Base-by-base conservation (phyloP, 2,329 filamentous ascomycete genomes). In the Phialophora expanda region DNA sequence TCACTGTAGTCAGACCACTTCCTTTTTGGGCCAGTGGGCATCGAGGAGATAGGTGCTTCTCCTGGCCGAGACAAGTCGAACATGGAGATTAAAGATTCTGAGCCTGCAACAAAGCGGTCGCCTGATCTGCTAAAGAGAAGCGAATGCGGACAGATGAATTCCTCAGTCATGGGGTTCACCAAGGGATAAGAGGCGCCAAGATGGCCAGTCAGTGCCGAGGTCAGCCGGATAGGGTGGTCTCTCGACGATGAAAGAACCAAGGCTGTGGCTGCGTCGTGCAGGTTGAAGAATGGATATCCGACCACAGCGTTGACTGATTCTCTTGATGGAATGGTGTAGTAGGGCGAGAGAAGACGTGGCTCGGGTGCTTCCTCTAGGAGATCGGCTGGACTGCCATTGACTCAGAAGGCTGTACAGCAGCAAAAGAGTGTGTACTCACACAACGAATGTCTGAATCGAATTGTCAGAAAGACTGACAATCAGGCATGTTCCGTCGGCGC, bases 51-150 rank as follows among this genome's bases (percentile, higher is more conserved):
- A 0, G 87, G 86, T 0, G 79, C 81, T 28, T 81, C 76, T 2
- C 81, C 79, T 4, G 80, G 73, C 9, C 83, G 77, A 4, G 78
- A 77, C 28, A 86, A 72, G 73, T 89, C 86, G 71, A 88, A 89
- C 17, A 83, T 73, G 51, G 83, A 81, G 54, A 89, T 81, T 11
- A 80, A 71, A 66, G 83, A 83, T 46, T 83, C 78, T 2, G 80
- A 80, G n/a, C 86, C 87, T 4, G 86, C 85, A 58, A 89, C 75
- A 75, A 89, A 89, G 6, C 78, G 78, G 0, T 77, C 78, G 9
- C 84, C 83, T 8, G 79, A 75, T 3, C 77, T 72, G 3, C 76
- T 78, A 73, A 86, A 89, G n/a, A 81, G 71, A 2, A 89, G 79
- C 30, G 83, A 85, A 70, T 84, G 78, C 0, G 86, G 84, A 1